Conservation (phyloP, 2,329 filamentous ascomycete species). For the Fonsecaea erecta region DNA sequence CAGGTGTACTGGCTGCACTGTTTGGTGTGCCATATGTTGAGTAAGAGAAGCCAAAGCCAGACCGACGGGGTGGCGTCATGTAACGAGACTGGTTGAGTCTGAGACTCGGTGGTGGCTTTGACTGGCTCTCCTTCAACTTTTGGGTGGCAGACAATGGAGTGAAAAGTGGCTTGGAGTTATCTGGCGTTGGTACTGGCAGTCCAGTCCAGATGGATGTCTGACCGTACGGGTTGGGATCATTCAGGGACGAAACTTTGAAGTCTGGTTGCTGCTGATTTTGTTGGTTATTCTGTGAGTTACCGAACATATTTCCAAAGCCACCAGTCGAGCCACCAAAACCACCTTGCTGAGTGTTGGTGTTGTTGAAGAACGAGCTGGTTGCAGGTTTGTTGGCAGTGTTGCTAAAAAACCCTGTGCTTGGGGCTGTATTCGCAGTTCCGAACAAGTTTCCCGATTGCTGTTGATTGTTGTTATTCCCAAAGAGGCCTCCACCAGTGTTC, state of each 20-base stretch:
- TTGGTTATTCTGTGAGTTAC: slow-evolving; percentile 58
- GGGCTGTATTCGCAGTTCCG: slow-evolving; percentile 34
- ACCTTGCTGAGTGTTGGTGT: slow-evolving; percentile 43
- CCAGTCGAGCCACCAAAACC: slow-evolving; percentile 48
- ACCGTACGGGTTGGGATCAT: slow-evolving; percentile 86
- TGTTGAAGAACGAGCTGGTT: slow-evolving; percentile 64
- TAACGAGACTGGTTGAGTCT: slow-evolving; percentile 73
- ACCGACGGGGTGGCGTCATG: slow-evolving; percentile 78
- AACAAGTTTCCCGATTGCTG: slow-evolving; percentile 41
- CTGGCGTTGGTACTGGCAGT: slow-evolving; percentile 63
- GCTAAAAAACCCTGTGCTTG: slow-evolving; percentile 48
- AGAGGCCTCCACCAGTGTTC: slow-evolving; percentile 45
- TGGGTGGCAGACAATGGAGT: slow-evolving; percentile 79
- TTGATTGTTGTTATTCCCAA: slow-evolving; percentile 44
- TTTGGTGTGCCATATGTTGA: slow-evolving; percentile 87
- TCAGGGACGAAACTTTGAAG: slow-evolving; percentile 74
- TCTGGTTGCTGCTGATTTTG: slow-evolving; percentile 60
- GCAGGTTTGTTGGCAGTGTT: slow-evolving; percentile 48
- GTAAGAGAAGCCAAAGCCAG: slow-evolving; percentile 88
- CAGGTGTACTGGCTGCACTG: slow-evolving; percentile 70
- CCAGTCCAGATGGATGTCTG: slow-evolving; percentile 83
- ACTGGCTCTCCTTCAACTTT: slow-evolving; percentile 75
- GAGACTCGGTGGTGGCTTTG: slow-evolving; percentile 36
- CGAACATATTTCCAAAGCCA: slow-evolving; percentile 56
- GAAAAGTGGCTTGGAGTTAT: slow-evolving; percentile 85